A percentile compares a stretch with the other conserved stretches of the same genome.
Conservation (phyloP, 306 rosid genomes). For the Astragalus glycyphyllos region DNA sequence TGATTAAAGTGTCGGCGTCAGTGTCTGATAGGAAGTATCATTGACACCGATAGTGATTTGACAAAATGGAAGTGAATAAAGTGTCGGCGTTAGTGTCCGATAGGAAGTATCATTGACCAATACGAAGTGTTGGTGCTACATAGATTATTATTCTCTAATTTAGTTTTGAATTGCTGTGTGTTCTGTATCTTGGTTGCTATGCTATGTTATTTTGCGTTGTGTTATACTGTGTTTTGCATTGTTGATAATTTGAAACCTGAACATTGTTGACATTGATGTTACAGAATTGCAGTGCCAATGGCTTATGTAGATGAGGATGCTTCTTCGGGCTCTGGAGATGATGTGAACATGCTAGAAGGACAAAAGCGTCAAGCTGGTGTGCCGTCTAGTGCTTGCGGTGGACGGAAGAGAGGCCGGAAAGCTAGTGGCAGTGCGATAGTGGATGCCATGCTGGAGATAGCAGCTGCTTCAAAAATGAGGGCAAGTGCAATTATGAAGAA, state of each 20-base stretch:
- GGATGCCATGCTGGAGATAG: conserved; percentile 89
- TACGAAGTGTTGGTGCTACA: no score
- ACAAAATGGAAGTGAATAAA: no score
- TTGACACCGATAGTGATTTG: no score
- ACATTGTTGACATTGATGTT: conserved; percentile 42
- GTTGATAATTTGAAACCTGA: conserved; percentile 36
- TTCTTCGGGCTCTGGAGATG: conserved; percentile 86
- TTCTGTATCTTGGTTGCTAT: conserved; percentile 13
- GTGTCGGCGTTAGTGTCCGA: no score
- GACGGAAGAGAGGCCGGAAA: conserved; percentile 81
- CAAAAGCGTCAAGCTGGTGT: conserved; percentile 70
- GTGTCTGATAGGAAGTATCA: no score
- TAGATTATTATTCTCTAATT: no score
- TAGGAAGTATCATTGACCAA: no score
- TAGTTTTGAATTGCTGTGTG: background rate
- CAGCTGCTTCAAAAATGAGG: conserved; percentile 90
- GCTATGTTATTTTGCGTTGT: background rate
- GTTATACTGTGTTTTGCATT: conserved; percentile 15
- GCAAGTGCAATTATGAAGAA: conserved; percentile 76
- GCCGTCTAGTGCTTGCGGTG: conserved; percentile 62
- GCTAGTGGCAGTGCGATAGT: conserved; percentile 87
- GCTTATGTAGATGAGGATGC: conserved; percentile 76
- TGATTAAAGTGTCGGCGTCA: no score
- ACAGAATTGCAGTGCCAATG: conserved; percentile 52
- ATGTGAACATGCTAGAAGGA: conserved; percentile 67